Conservation (phyloP, 1,139 yeast genomes). For the Lodderomyces metapsilosis region DNA sequence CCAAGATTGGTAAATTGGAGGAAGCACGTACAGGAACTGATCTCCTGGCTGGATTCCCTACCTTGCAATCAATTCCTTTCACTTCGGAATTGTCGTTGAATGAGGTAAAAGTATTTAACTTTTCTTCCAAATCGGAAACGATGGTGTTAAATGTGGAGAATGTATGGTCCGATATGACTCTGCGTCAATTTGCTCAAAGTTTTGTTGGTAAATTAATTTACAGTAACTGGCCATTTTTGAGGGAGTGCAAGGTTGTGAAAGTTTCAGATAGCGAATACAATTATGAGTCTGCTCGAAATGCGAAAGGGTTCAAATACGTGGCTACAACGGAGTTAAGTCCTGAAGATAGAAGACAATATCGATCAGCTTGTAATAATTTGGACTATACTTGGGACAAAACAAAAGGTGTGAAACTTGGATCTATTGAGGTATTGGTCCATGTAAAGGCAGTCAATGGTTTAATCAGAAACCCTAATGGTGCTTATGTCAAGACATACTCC, state of each 20-base stretch:
- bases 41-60: conserved; percentile 87
- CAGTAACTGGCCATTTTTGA: conserved; percentile 85
- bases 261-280: conserved; percentile 56
- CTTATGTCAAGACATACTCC: conserved; percentile 67
- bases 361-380: conserved; percentile 21
- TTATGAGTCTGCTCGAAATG: conserved; percentile 40
- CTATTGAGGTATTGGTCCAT: conserved; percentile 58
- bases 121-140: conserved; percentile 81
- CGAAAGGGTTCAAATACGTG: conserved; percentile 30
- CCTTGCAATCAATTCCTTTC: conserved; percentile 69
- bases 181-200: conserved; percentile 58
- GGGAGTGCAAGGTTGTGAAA: conserved; percentile 72
- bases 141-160: conserved; percentile 65
- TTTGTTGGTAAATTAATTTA: conserved; percentile 62
- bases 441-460: conserved; percentile 80
- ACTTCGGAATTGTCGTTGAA: conserved; percentile 49
- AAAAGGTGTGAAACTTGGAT: conserved; percentile 59
- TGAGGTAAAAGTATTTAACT: conserved; percentile 78
- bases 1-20: conserved; percentile 59
- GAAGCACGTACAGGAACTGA: conserved; percentile 71
- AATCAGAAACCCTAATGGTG: conserved; percentile 68
- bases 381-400: conserved; percentile 25
- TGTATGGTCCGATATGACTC: conserved; percentile 44
- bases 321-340: conserved; percentile 37
- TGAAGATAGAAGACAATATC: conserved; percentile 44